Base-by-base conservation (phyloP, 176 grass and related monocot species). In the Oryza longistaminata region DNA sequence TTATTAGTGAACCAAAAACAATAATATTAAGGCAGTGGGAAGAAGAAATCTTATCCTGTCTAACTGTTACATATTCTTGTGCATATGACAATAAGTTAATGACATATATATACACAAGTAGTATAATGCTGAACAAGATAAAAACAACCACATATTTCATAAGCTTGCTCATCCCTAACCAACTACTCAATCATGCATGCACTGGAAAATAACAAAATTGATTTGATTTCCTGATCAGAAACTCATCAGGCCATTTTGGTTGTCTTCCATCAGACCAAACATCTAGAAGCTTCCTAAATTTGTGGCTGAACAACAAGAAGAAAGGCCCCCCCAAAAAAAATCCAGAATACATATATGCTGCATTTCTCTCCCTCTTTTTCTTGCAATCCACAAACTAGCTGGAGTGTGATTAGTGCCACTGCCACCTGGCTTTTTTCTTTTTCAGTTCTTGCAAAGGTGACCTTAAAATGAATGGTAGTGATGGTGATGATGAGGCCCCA, bases 401-500 rank as follows among this genome's bases (percentile, higher is more conserved):
- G 21, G n/a, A 34, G 70, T 14, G 34, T n/a, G 34, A 66, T n/a
- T 33, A 42, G 22, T 75, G 85, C 84, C 68, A 86, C 27, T 81
- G 77, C 84, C 68, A 86, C 68, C 75, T 70, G 5, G 19, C 83
- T 4, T 27, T 14, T 65, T 14, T n/a, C n/a, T 65, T 43, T 39
- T 67, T 4, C 48, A 69, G 21, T 49, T 49, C 58, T 64, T 52
- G 60, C n/a, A 33, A n/a, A 67, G 52, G 14, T 21, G 77, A 44
- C 17, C 31, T 43, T 43, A 55, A 76, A 73, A 78, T 71, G 9
- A 80, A 66, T 25, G 50, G 58, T 62, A 24, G 58, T 62, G n/a
- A 61, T 43, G 61, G 24, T 66, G 58, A 22, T 46, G 75, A 64
- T 73, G 66, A 61, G 25, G 4, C 80, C 25, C 31, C 35, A 42